A percentile compares a stretch with the other conserved stretches of the same genome.
Conservation (phyloP, 208 protist genomes). For the Leishmania major region DNA sequence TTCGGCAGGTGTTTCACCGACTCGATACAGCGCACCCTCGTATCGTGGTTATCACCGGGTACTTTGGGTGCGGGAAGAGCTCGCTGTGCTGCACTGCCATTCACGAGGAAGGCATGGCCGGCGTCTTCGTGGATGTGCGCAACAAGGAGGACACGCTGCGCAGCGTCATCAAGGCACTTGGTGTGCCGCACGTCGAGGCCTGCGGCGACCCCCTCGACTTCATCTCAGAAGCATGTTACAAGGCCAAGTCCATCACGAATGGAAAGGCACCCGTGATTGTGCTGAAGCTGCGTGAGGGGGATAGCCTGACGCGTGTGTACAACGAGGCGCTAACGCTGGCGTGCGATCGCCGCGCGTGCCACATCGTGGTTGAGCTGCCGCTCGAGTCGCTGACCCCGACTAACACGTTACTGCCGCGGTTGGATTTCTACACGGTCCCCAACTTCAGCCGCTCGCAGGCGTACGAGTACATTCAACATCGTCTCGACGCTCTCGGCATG, state of each 20-base stretch:
- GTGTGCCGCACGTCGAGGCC: constrained; percentile 79
- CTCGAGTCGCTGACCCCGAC: constrained; percentile 74
- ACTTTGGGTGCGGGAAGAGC: constrained; percentile 79
- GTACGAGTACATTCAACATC: constrained; percentile 71
- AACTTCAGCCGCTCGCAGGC: constrained; percentile 76
- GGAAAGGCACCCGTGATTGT: constrained; percentile 65
- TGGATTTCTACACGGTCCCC: constrained; percentile 84
- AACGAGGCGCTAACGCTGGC: constrained; percentile 65
- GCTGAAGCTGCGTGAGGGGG: constrained; percentile 63
- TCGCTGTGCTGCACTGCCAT: constrained; percentile 60
- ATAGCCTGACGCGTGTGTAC: constrained; percentile 62
- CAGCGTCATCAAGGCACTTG: constrained; percentile 67
- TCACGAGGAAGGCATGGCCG: constrained; percentile 58
- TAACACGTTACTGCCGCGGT: constrained; percentile 70
- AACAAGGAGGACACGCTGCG: constrained; percentile 76
- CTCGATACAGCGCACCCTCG: constrained; percentile 58
- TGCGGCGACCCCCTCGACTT: constrained; percentile 89
- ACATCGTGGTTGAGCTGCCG: constrained; percentile 82
- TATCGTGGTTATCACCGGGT: constrained; percentile 69
- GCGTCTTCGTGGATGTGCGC: constrained; percentile 79
- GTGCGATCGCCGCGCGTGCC: constrained; percentile 69
- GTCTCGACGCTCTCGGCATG: constrained; percentile 74
- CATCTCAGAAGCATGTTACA: constrained; percentile 69
- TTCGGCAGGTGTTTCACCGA: constrained; percentile 47
- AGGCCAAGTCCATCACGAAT: constrained; percentile 52